Evolutionary conservation across 352 stramenopile species (phyloP), one percentile per base, ranked within the genome.

Genomic region (Phytophthora citrophthora): DNA sequence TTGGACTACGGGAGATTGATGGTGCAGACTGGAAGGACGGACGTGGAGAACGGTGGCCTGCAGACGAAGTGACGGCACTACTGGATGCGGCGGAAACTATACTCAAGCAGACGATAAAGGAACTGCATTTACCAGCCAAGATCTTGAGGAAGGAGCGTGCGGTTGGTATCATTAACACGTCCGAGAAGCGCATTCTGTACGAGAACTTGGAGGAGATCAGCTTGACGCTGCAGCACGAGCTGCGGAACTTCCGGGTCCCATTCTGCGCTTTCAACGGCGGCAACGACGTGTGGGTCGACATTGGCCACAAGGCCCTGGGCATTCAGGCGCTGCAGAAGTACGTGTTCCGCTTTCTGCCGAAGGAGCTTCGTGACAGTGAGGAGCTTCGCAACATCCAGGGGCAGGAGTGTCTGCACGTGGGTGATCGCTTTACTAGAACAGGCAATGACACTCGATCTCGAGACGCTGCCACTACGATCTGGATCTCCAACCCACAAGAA

Each of bases 211-310:
- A 99, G 64, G 96, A 99, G 72, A 90, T 95, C 18, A 96, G 97
- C 16, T 69, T 99, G 16, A 88, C 91, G 9, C 83, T 96, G 46
- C 95, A 98, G 69, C 79, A 94, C 44, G 85, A 89, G 58, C 70
- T 99, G 31, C 71, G 81, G 29, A 71, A 92, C 58, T 83, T 77
- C 13, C 46, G 41, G 1, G 77, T 99, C 18, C 96, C 96, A 9
- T 98, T 97, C 64, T 99, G 95, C 65, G 95, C 95, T 1, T 99
- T 99, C 67, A 99, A 99, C 72, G 96, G 96, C 24, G 96, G 96
- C 12, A 92, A 95, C 36, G 96, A 99, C 70, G 93, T 96, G 40
- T 99, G 93, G 93, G 93, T 99, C 12, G 96, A 99, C 70, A 89
- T 98, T 39, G 96, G 96, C n/a, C 97, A 99, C 76, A 99, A 99